Base-by-base conservation (phyloP, 805 yeast genomes). In the Hyphopichia homilentoma region DNA sequence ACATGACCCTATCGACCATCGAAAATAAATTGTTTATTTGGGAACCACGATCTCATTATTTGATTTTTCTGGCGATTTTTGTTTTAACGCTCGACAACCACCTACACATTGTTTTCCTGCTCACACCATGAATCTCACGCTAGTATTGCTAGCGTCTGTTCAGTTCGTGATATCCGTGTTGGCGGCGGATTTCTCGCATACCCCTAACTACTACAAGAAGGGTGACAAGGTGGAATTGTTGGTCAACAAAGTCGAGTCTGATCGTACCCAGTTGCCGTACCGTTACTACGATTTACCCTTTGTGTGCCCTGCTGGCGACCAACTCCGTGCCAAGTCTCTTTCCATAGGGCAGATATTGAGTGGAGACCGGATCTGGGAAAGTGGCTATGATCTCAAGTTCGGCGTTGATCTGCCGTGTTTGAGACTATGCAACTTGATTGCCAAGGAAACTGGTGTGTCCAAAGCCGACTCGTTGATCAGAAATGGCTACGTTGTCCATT, bases 181-280 rank as follows among this genome's bases (percentile, higher is more conserved):
- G 11, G 22, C 22, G 17, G 47, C 52, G 16, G 41, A 43, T 25
- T 33, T 53, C 18, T 50, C 45, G 4, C 60, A 66, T 54, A 50
- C 59, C 12, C 67, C 68, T 9, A 62, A 46, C 7, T 61, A 61
- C 40, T 74, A 62, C 40, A 41, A 43, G 4, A 32, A 44, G 6
- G 85, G 83, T 1, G 85, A 87, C 17, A 60, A 56, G 21, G 86
- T 87, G 3, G 81, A 81, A 14, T 57, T 87, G 11, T 55, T 78
- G 16, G 88, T 84, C 16, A 86, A 87, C 57, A 82, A 85, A 44
- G 79, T 84, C 2, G 87, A 83, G 43, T 81, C 93, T 0, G 86
- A 83, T 46, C 59, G 72, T n/a, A 79, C 86, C 1, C 86, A 82
- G 47, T 64, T 83, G 7, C 94, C 95, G 2, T 84, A 68, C 50